Base-by-base conservation (phyloP, 73 alveolate genomes). In the Paramecium tetraurelia region DNA sequence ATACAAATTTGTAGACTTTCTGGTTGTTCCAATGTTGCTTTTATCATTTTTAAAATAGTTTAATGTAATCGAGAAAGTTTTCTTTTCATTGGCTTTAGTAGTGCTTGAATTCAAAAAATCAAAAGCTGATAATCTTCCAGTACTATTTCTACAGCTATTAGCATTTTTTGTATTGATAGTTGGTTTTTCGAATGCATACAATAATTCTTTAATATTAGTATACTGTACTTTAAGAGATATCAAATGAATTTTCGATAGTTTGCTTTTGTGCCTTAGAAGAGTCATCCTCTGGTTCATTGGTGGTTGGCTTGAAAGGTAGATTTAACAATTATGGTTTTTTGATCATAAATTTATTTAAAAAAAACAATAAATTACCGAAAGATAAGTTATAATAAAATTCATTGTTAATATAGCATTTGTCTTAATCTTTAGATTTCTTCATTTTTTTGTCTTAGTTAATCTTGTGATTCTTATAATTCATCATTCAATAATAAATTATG, bases 121-220 rank as follows among this genome's bases (percentile, higher is more conserved):
- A 33, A 63, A 63, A 1, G 53, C 84, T 12, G 84, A 63, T 8
- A 63, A 63, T 14, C 84, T 63, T 63, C 84, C 84, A 2, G 84
- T 63, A 63, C 84, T 63, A 33, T 63, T 63, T 63, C 84, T 63
- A 31, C 84, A 27, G 46, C 84, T 63, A 31, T 31, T 33, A 2
- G 29, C 14, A 27, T 31, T 63, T 63, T 33, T 63, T 31, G 50
- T 31, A 33, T 63, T 63, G 14, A 33, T 33, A 21, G 41, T 63
- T 31, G 84, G 84, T 27, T 63, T 63, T 63, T 63, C 84, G 12
- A 63, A 63, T 22, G 84, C 84, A 63, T 63, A 63, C 84, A 31
- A 63, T 33, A 63, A 63, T 63, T 63, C 84, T 63, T 0, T 12
- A 63, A 7, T 12, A 7, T 22, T 27, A 63, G 2, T 1, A 2